phyloP scores from a whole-genome alignment of 495 filamentous ascomycete species.

The Lasiosphaeria ovina region DNA sequence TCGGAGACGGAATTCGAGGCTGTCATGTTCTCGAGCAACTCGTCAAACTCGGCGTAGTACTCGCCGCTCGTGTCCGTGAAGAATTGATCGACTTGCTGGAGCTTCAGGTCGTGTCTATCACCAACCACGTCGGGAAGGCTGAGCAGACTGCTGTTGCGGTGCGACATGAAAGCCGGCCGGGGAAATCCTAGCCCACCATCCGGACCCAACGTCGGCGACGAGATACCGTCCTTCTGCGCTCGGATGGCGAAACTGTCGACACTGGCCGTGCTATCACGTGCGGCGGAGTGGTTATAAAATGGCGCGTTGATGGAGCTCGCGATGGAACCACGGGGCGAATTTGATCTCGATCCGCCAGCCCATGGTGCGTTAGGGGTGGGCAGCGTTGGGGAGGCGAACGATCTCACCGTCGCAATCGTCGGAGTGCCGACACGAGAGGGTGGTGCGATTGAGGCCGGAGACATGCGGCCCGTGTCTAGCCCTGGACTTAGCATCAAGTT shows the following conservation, averaged over 20 bases:
- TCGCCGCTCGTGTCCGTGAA: slow-evolving; percentile 63
- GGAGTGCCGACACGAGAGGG: slow-evolving; percentile 17
- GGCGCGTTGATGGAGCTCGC: slow-evolving; percentile 21
- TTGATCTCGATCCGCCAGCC: slow-evolving; percentile 16
- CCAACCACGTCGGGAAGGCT: slow-evolving; percentile 57
- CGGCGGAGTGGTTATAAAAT: slow-evolving; percentile 26
- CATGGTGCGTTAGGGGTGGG: slow-evolving; percentile 25
- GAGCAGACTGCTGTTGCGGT: slow-evolving; percentile 40
- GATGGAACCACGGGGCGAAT: slow-evolving; percentile 26
- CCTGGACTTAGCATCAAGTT: slow-evolving; percentile 18
- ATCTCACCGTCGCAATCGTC: slow-evolving; percentile 5
- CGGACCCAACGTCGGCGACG: slow-evolving; percentile 30
- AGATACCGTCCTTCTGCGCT: slow-evolving; percentile 39
- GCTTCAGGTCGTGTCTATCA: slow-evolving; percentile 59
- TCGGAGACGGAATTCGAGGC: slow-evolving; percentile 52
- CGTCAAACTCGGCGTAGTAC: slow-evolving; percentile 57
- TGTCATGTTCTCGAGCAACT: slow-evolving; percentile 52
- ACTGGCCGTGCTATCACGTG: slow-evolving; percentile 33
- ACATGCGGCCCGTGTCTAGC: slow-evolving; percentile 18
- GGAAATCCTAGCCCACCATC: slow-evolving; percentile 28
- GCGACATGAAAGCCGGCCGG: slow-evolving; percentile 25
- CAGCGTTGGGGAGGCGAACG: slow-evolving; percentile 23
- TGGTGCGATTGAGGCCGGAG: slow-evolving; percentile 3
- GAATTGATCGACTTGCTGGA: slow-evolving; percentile 64
- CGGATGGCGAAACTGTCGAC: slow-evolving; percentile 40